Percentiles rank a stretch among this genome's conserved stretches.
Evolutionary conservation across 2,329 filamentous ascomycete genomes (phyloP).

Genomic region (Colletotrichum spaethianum): DNA sequence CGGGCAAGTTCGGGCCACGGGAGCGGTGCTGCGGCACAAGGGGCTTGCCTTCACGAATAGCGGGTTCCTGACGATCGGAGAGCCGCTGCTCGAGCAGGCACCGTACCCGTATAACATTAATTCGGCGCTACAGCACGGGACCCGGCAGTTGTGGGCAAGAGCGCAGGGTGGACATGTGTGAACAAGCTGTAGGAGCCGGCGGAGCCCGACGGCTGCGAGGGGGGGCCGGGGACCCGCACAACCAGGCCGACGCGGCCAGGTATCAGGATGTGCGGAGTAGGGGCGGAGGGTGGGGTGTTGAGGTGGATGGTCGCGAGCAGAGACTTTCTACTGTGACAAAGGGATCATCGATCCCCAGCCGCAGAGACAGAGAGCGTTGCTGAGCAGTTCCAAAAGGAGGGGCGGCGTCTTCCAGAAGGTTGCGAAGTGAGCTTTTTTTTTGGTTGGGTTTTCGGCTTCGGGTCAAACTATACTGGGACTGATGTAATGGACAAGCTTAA

Average conservation of each 20-base stretch:
- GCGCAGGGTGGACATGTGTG: constrained; percentile 59
- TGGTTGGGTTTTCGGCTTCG: background rate
- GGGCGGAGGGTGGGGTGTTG: constrained; percentile 52
- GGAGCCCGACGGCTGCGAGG: constrained; percentile 57
- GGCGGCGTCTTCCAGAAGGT: constrained; percentile 7
- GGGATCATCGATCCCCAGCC: constrained; percentile 53
- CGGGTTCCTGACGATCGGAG: constrained; percentile 59
- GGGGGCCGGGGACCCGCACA: constrained; percentile 57
- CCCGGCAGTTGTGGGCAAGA: constrained; percentile 58
- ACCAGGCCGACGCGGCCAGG: constrained; percentile 51
- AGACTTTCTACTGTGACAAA: constrained; percentile 54
- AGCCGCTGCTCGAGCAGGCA: constrained; percentile 60
- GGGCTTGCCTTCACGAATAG: constrained; percentile 60
- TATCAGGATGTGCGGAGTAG: constrained; percentile 44
- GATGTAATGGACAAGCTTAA: background rate
- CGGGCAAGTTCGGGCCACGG: constrained; percentile 11
- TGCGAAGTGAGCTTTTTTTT: background rate
- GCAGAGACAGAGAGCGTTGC: constrained; percentile 51
- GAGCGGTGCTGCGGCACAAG: constrained; percentile 49
- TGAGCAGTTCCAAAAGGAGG: constrained; percentile 43
- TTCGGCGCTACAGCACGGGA: constrained; percentile 59
- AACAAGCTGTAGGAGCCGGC: constrained; percentile 61
- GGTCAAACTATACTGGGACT: background rate
- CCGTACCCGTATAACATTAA: constrained; percentile 63
- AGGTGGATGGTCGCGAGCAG: constrained; percentile 54